These are phyloP conservation scores for Oryza rufipogon DNA, from an alignment of 176 grass and related monocot genomes.

Conservation along the genomic window DNA sequence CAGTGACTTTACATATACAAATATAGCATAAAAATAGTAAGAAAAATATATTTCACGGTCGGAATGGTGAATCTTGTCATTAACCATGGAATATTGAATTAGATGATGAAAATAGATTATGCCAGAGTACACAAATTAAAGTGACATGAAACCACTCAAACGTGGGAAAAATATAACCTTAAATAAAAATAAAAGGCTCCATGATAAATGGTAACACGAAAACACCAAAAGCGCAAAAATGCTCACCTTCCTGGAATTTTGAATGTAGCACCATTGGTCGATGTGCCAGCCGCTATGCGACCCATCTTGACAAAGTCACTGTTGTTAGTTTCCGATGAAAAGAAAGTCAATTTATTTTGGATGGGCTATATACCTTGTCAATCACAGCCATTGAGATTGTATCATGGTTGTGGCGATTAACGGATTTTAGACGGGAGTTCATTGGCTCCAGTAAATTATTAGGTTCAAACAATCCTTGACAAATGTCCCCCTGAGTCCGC, in stretches of 20 bases:
- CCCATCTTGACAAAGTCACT: slow-evolving; percentile 62
- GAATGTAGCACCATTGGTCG: slow-evolving; percentile 92
- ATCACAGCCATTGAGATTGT: slow-evolving; percentile 93
- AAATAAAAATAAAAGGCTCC: neutral
- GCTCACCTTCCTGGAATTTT: slow-evolving; percentile 91
- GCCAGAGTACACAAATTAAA: neutral
- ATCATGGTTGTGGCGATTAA: slow-evolving; percentile 78
- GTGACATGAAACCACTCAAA: neutral
- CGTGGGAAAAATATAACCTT: slow-evolving; percentile 46
- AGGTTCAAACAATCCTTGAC: slow-evolving; percentile 22
- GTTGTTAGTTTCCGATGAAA: slow-evolving; percentile 34
- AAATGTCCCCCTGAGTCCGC: slow-evolving; percentile 15
- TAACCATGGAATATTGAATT: neutral
- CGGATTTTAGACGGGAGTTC: slow-evolving; percentile 36
- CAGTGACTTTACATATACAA: slow-evolving; percentile 8
- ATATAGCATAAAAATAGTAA: neutral
- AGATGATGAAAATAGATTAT: neutral
- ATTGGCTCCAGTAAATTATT: slow-evolving; percentile 39
- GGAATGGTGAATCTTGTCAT: neutral
- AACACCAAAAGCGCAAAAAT: neutral
- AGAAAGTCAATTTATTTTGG: slow-evolving; percentile 19
- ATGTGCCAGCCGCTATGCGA: slow-evolving; percentile 84
- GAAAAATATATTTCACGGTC: neutral
- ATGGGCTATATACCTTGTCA: slow-evolving; percentile 65
- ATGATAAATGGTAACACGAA: slow-evolving; percentile 20